Evolutionary conservation across 169 alveolate genomes (phyloP).

Genomic region (Plasmodium ovale): DNA sequence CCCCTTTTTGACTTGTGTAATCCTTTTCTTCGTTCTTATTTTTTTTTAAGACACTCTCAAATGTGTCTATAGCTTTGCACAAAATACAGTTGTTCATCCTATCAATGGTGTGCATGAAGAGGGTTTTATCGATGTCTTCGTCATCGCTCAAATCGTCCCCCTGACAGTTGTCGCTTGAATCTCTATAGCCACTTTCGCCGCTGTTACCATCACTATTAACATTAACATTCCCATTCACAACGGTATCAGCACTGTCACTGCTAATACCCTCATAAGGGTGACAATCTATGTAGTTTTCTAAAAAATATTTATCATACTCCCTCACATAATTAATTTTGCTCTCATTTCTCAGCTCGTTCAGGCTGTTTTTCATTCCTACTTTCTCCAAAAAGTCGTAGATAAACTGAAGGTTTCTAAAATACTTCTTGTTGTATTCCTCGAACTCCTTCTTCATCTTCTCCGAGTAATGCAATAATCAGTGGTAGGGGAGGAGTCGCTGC

Average conservation of each 20-base stretch:
- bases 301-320: constrained; percentile 44
- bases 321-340: constrained; percentile 65
- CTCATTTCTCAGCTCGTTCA: constrained; percentile 47
- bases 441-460: constrained; percentile 60
- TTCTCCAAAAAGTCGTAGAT: constrained; percentile 64
- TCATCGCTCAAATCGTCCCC: constrained; percentile 42
- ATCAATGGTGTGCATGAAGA: constrained; percentile 29
- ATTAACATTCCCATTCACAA: too few species aligned
- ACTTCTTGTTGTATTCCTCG: constrained; percentile 58
- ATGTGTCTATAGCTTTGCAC: constrained; percentile 59
- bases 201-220: neutral
- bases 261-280: constrained; percentile 1
- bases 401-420: constrained; percentile 60
- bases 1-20: neutral
- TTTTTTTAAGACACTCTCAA: constrained; percentile 26
- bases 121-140: constrained; percentile 5
- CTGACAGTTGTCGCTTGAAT: neutral
- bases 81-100: constrained; percentile 57
- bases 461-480: too few species aligned
- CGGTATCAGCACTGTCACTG: neutral
- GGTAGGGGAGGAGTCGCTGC: too few species aligned
- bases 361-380: constrained; percentile 66
- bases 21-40: neutral
- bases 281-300: constrained; percentile 6
- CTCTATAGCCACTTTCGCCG: neutral